Conservation (phyloP, 1,284 basidiomycete species). For the Gymnopus androsaceus region DNA sequence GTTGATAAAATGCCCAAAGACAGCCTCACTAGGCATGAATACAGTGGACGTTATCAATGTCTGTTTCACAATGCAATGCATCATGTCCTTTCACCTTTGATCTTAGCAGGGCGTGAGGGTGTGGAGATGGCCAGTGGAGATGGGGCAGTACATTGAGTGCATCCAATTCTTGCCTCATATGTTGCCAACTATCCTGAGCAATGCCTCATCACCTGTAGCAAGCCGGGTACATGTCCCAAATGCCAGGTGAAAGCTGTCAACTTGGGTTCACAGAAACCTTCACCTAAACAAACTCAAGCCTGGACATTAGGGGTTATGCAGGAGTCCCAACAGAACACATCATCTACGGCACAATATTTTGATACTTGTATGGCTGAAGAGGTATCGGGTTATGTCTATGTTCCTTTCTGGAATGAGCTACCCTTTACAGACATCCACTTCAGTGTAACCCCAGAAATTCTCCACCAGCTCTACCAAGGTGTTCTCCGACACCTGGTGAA, state of each 20-base stretch:
- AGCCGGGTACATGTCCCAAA: slow-evolving; percentile 17
- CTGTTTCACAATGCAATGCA: slow-evolving; percentile 23
- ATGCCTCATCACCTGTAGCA: slow-evolving; percentile 17
- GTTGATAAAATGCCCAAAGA: slow-evolving; percentile 15
- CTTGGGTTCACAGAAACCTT: background rate
- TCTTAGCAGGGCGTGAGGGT: background rate
- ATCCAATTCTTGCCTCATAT: slow-evolving; percentile 19
- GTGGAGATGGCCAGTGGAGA: slow-evolving; percentile 17
- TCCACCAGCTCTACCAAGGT: slow-evolving; percentile 7
- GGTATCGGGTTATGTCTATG: slow-evolving; percentile 9
- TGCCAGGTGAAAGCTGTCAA: slow-evolving; percentile 3
- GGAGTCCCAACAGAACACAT: background rate
- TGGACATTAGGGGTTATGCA: slow-evolving; percentile 5
- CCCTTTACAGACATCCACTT: slow-evolving; percentile 3
- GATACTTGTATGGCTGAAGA: slow-evolving; percentile 2
- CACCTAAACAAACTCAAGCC: background rate
- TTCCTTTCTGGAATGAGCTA: slow-evolving; percentile 3
- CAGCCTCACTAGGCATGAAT: background rate
- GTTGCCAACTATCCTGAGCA: slow-evolving; percentile 27
- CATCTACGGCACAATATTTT: background rate
- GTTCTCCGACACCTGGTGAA: background rate
- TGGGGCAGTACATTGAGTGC: slow-evolving; percentile 10
- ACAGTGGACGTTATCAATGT: slow-evolving; percentile 2
- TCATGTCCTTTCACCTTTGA: slow-evolving; percentile 21
- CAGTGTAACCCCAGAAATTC: background rate